Conservation (phyloP, 2,329 filamentous ascomycete species). For the Diaporthe longicolla region DNA sequence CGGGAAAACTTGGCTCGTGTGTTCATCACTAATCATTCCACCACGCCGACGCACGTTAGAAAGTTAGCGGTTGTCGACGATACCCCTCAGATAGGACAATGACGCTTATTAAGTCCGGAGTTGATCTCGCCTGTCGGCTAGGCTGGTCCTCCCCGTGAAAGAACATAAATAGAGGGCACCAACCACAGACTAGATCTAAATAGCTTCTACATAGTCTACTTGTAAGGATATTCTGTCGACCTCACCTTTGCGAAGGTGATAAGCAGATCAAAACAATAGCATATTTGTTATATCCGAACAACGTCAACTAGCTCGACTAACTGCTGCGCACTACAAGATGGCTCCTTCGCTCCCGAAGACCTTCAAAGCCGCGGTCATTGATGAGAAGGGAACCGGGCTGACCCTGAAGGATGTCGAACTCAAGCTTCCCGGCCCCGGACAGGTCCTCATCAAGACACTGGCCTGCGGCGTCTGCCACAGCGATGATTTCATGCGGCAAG, state of each 20-base stretch:
- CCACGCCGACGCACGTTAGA: neutral
- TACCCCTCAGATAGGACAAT: neutral
- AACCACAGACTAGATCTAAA: neutral
- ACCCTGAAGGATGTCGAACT: constrained; percentile 72
- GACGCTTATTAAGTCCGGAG: neutral
- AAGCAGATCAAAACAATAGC: neutral
- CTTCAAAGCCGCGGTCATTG: constrained; percentile 76
- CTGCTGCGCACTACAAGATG: neutral
- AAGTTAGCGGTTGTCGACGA: neutral
- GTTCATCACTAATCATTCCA: constrained; percentile 15
- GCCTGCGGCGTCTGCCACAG: constrained; percentile 81
- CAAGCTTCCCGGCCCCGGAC: constrained; percentile 65
- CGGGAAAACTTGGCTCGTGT: neutral
- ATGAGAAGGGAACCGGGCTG: constrained; percentile 65
- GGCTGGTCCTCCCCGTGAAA: too few relatives aligned
- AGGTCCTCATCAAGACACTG: constrained; percentile 79
- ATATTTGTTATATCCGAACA: neutral
- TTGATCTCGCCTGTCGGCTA: neutral
- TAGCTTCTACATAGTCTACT: neutral
- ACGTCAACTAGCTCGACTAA: neutral
- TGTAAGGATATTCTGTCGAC: neutral
- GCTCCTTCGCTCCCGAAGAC: constrained; percentile 67
- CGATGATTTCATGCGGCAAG: constrained; percentile 65
- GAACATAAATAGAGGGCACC: neutral
- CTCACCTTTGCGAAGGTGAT: neutral